Conservation (phyloP, 2,329 filamentous ascomycete species). For the Rhinocladiella mackenziei region DNA sequence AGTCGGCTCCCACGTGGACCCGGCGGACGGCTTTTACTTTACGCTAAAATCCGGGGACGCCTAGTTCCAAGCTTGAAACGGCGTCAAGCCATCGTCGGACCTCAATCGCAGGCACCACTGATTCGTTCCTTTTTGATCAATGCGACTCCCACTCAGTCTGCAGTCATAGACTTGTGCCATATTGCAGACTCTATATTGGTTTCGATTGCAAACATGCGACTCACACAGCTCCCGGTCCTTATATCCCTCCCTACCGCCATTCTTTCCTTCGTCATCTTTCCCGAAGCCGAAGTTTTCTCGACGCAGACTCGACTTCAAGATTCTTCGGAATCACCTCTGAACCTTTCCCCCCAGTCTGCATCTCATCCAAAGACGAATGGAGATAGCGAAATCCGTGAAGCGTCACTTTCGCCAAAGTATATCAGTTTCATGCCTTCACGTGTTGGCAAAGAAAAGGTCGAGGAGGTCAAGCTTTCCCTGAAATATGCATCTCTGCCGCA, state of each 20-base stretch:
- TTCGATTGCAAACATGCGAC: conserved; percentile 10
- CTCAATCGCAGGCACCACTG: conserved; percentile 7
- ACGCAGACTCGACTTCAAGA: background rate
- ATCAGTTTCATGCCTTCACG: background rate
- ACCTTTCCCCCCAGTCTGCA: conserved; percentile 1
- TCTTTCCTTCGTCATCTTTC: conserved; percentile 22
- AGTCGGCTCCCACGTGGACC: too few species aligned
- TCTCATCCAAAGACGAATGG: too few species aligned
- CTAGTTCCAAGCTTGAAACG: too few species aligned
- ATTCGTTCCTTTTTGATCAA: background rate
- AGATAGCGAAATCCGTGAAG: too few species aligned
- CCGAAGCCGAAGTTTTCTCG: conserved; percentile 22
- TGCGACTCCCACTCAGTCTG: too few species aligned
- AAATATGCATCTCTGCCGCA: background rate
- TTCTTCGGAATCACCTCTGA: background rate
- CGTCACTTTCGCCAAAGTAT: background rate
- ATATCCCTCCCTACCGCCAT: conserved; percentile 14
- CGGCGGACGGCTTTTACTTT: too few species aligned
- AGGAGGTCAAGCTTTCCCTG: conserved; percentile 1
- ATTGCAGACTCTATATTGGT: background rate
- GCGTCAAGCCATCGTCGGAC: too few species aligned
- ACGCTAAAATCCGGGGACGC: too few species aligned
- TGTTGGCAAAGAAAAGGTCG: background rate
- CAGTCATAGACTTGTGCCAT: too few species aligned
- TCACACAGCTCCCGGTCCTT: conserved; percentile 8